Evolutionary conservation across 371 early-diverging fungal genomes (phyloP), one percentile per base, ranked within the genome.

Genomic region (Cokeromyces recurvatus): DNA sequence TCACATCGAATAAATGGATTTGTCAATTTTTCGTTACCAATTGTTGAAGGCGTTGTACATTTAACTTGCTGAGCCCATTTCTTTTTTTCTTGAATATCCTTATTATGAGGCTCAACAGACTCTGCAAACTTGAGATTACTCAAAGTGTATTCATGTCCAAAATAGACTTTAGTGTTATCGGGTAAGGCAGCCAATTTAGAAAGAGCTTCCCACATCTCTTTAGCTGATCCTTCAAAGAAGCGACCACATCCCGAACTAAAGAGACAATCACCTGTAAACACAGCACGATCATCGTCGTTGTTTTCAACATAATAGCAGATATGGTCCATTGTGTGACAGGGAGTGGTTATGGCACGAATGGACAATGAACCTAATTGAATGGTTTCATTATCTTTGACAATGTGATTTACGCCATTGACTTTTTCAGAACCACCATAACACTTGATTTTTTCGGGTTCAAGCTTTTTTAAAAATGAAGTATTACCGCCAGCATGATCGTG

Each of bases 101-200:
- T 31, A 21, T 75, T 75, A 9, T 71, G 48, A 2, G 70, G 64
- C 27, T 75, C 76, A 4, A 75, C 51, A 22, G 53, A 49, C 0
- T 51, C 42, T 2, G 72, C 70, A 62, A 75, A 75, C 24, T 55
- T 59, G 21, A 87, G 69, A 46, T 91, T 90, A n/a, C 71, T 49
- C 8, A 51, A 43, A 0, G 95, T 94, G 61, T 95, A 95, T 64
- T 95, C 97, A 55, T 95, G 95, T 1, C 95, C 97, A 58, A 89
- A 90, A 51, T 87, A 97, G 15, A 95, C 90, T 40, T 78, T 64
- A 1, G 95, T 95, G 20, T 86, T 87, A 3, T 74, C 64, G 0
- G 94, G 95, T 23, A 97, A 63, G 0, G 67, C 85, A 12, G 90
- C 65, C 19, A 80, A 69, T 0, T 66, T 66, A 20, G 75, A 61